Percentiles rank a stretch among this genome's conserved stretches.
These are phyloP conservation scores for Delitschia confertaspora DNA, from an alignment of 495 filamentous ascomycete genomes.

Conservation along the genomic window DNA sequence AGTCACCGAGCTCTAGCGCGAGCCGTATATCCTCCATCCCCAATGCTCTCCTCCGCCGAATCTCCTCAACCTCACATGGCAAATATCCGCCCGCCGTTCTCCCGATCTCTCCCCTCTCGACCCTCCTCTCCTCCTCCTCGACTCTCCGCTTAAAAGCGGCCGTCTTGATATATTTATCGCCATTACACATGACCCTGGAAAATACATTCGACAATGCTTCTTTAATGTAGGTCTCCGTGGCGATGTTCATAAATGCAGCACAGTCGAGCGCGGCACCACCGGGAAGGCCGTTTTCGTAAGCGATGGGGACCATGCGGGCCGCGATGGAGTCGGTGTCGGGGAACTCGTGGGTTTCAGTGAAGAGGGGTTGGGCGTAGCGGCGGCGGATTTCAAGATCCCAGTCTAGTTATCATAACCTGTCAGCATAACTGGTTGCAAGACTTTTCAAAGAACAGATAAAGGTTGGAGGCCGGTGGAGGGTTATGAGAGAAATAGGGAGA, in stretches of 20 bases:
- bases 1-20: slow-evolving; percentile 63
- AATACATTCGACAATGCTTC: slow-evolving; percentile 73
- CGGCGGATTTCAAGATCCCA: slow-evolving; percentile 74
- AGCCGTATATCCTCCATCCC: slow-evolving; percentile 72
- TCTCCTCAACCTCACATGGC: slow-evolving; percentile 64
- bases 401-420: too few species aligned
- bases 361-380: slow-evolving; percentile 78
- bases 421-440: neutral
- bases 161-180: slow-evolving; percentile 69
- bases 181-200: slow-evolving; percentile 68
- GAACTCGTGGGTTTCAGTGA: slow-evolving; percentile 86
- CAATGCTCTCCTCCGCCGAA: slow-evolving; percentile 55
- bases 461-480: slow-evolving; percentile 6
- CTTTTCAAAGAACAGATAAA: neutral
- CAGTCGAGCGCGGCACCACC: slow-evolving; percentile 61
- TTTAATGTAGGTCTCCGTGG: slow-evolving; percentile 87
- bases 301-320: slow-evolving; percentile 83
- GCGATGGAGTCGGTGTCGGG: slow-evolving; percentile 72
- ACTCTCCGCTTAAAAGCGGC: slow-evolving; percentile 65
- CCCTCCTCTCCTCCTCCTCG: slow-evolving; percentile 61
- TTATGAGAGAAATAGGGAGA: neutral
- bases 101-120: slow-evolving; percentile 54
- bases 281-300: slow-evolving; percentile 83
- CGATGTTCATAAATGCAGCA: slow-evolving; percentile 78
- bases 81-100: slow-evolving; percentile 64